phyloP scores from a whole-genome alignment of 768 basidiomycete genomes.

The Russula brevipes region DNA sequence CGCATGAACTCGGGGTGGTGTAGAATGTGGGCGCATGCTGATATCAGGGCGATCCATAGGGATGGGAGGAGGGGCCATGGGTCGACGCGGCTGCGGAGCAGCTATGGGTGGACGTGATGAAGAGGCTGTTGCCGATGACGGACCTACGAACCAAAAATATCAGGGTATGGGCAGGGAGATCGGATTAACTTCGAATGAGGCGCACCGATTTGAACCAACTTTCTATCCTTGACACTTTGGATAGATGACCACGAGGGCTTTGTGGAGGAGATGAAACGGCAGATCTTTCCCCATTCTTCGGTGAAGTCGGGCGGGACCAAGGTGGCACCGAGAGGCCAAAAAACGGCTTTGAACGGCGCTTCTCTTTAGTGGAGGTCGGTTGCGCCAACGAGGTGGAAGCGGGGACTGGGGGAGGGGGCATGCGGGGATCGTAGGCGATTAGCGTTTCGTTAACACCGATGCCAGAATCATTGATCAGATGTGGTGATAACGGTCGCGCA shows the following conservation, averaged over 20 bases:
- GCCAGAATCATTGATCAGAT: conserved; percentile 18
- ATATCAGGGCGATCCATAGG: neutral
- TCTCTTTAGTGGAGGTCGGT: conserved; percentile 31
- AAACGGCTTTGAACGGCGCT: conserved; percentile 39
- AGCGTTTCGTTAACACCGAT: conserved; percentile 15
- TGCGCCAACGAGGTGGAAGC: conserved; percentile 24
- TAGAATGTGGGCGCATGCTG: conserved; percentile 19
- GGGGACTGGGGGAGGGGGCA: conserved; percentile 24
- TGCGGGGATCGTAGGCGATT: conserved; percentile 22
- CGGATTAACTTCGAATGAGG: neutral
- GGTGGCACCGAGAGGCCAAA: conserved; percentile 33
- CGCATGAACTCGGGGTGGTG: conserved; percentile 23
- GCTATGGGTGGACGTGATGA: conserved; percentile 12
- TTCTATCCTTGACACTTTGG: conserved; percentile 14
- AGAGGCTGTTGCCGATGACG: neutral
- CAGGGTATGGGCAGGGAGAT: neutral
- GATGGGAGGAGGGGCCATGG: conserved; percentile 1
- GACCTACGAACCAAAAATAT: neutral
- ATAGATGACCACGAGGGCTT: neutral
- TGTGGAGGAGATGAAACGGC: conserved; percentile 2
- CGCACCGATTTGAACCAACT: conserved; percentile 19
- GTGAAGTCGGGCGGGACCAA: conserved; percentile 12
- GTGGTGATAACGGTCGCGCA: conserved; percentile 2
- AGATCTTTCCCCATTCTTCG: conserved; percentile 2
- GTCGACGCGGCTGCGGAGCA: conserved; percentile 9